phyloP scores from a whole-genome alignment of 2,329 filamentous ascomycete genomes.

The Juglanconis juglandina region DNA sequence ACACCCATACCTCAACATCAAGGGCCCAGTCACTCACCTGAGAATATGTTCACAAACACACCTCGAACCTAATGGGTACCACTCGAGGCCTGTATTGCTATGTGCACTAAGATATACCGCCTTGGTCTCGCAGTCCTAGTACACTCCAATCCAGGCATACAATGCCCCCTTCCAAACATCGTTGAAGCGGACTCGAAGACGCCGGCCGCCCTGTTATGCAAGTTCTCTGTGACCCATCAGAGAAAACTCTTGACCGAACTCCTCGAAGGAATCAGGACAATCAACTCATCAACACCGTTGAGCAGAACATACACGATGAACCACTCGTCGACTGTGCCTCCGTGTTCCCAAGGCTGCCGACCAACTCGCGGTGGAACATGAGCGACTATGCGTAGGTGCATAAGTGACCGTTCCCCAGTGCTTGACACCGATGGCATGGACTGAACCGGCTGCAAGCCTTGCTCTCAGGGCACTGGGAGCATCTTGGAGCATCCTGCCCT shows the following conservation, averaged over 20 bases:
- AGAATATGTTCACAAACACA: no score
- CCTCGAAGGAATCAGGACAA: slow-evolving; percentile 4
- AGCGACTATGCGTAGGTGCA: neutral
- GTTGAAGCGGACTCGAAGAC: neutral
- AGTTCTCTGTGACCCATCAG: neutral
- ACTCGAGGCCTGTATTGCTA: no score
- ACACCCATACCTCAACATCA: no score
- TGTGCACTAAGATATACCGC: neutral
- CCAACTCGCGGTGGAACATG: neutral
- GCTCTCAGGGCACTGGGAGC: neutral
- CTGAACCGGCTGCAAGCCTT: neutral
- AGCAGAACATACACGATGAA: neutral
- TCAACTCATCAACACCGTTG: neutral
- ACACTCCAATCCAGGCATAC: neutral
- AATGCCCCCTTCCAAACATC: neutral
- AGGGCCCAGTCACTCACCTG: no score
- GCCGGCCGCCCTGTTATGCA: slow-evolving; percentile 10
- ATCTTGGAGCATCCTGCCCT: neutral
- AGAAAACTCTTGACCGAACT: neutral
- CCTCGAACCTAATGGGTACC: no score
- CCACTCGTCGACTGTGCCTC: neutral
- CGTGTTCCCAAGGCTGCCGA: neutral
- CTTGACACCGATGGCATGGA: neutral
- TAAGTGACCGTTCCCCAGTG: neutral
- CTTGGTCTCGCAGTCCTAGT: neutral